Percentiles rank a stretch among this genome's conserved stretches.
Conservation (phyloP, 129 eudicot genomes). For the Helichrysum umbraculigerum region DNA sequence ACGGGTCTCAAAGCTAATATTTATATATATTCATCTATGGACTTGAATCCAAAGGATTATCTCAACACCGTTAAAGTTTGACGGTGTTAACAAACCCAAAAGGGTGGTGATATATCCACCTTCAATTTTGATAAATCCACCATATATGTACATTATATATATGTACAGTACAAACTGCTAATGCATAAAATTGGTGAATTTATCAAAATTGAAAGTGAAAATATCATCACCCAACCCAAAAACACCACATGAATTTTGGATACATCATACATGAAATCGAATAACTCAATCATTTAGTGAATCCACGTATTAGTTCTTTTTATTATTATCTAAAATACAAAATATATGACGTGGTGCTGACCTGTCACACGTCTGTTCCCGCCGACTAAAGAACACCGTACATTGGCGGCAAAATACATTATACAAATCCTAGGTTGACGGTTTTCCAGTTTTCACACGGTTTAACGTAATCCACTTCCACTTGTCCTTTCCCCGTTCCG, state of each 20-base stretch:
- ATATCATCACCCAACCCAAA: too few species aligned
- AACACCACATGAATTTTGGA: not conserved
- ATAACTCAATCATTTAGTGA: not conserved
- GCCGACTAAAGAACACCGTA: constrained; percentile 28
- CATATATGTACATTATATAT: too few species aligned
- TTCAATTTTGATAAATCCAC: too few species aligned
- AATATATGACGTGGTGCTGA: constrained; percentile 1
- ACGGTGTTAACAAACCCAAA: too few species aligned
- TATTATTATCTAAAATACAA: not conserved
- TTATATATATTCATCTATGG: too few species aligned
- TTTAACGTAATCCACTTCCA: constrained; percentile 30
- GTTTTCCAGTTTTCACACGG: constrained; percentile 28
- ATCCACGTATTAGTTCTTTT: not conserved
- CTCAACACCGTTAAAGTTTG: too few species aligned
- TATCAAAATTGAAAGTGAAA: too few species aligned
- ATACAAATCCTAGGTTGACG: constrained; percentile 25
- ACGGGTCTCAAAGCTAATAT: too few species aligned
- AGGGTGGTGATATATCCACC: too few species aligned
- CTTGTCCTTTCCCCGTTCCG: constrained; percentile 39
- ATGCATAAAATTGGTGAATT: too few species aligned
- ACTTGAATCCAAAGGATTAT: too few species aligned
- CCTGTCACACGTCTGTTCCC: constrained; percentile 12
- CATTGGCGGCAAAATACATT: constrained; percentile 29
- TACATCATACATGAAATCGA: not conserved
- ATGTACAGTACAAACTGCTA: too few species aligned